Evolutionary conservation across 2,329 filamentous ascomycete genomes (phyloP), one percentile per base, ranked within the genome.

Genomic region (Ophiostoma montium): DNA sequence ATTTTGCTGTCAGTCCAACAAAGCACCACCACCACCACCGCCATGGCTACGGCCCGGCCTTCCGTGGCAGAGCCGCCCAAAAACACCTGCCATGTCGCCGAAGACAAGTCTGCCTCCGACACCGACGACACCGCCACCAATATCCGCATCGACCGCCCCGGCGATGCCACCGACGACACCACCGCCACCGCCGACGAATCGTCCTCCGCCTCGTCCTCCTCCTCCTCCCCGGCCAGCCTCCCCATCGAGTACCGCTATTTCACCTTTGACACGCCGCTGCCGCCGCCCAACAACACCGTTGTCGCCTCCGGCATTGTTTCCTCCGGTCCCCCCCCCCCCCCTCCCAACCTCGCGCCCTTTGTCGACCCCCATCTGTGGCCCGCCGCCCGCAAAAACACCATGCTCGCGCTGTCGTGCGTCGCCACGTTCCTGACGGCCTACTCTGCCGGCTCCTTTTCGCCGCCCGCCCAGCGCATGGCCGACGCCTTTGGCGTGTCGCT

Each of bases 381-480:
- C 0, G 60, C 67, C 49, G 69, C 68, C 42, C 78, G 80, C 52
- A 95, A 95, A 62, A 72, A 70, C 21, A 62, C 84, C 52, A 78
- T 85, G 57, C 77, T 90, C 9, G 75, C 72, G 58, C 70, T 95
- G 12, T 86, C 84, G 9, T 94, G 84, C 61, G 63, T 79, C 7
- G 86, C 85, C 1, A 94, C 87, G 0, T 73, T 78, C 18, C 65
- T 89, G 46, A 86, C 87, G 0, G 87, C 86, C 7, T 94, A 89
- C 62, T 76, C 83, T 0, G 84, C 88, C 0, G 88, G 88, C 3
- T 76, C 86, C 2, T 92, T 92, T 63, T 83, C 82, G 7, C 82
- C 86, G 0, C 77, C 84, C 0, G 68, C 80, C 0, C 63, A 63
- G 5, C 74, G 84, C 48, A 80, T 95, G 70, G 74, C 72, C 1